phyloP scores from a whole-genome alignment of 2,329 filamentous ascomycete species.

The Pseudophaeomoniella oleicola region DNA sequence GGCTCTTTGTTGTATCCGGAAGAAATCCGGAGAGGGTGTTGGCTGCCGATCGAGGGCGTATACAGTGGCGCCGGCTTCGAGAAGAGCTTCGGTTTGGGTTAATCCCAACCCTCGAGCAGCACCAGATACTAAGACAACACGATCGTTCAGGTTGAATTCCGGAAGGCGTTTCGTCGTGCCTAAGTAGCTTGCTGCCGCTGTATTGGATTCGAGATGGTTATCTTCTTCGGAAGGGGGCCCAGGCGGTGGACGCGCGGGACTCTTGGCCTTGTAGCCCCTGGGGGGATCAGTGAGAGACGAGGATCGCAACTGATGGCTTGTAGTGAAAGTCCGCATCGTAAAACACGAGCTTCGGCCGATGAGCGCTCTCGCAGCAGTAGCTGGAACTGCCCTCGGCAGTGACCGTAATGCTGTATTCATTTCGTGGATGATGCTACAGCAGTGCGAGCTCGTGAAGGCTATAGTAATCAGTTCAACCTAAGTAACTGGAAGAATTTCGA shows the following conservation, averaged over 20 bases:
- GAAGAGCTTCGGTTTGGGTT: conserved; percentile 55
- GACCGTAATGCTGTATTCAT: no score
- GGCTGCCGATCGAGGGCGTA: conserved; percentile 29
- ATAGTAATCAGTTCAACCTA: no score
- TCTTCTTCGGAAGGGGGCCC: conserved; percentile 13
- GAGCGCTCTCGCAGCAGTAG: no score
- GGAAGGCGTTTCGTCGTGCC: conserved; percentile 35
- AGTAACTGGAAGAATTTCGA: no score
- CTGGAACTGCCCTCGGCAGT: no score
- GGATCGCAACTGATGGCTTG: no score
- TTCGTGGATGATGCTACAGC: no score
- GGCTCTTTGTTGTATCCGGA: conserved; percentile 48
- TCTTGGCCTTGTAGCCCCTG: conserved; percentile 1
- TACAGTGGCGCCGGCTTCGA: conserved; percentile 57
- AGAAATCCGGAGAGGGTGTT: conserved; percentile 42
- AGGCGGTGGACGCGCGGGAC: conserved; percentile 7
- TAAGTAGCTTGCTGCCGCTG: conserved; percentile 8
- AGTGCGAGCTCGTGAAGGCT: no score
- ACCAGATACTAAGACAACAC: conserved; percentile 56
- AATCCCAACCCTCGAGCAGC: conserved; percentile 60
- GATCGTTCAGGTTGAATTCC: conserved; percentile 62
- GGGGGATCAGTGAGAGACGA: conserved; percentile 1
- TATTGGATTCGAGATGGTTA: conserved; percentile 7
- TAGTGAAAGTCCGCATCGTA: no score
- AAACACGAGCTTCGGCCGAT: no score